Percentiles rank a stretch among this genome's conserved stretches.
Evolutionary conservation across 768 basidiomycete species (phyloP).

Genomic region (Rhizopogon salebrosus): DNA sequence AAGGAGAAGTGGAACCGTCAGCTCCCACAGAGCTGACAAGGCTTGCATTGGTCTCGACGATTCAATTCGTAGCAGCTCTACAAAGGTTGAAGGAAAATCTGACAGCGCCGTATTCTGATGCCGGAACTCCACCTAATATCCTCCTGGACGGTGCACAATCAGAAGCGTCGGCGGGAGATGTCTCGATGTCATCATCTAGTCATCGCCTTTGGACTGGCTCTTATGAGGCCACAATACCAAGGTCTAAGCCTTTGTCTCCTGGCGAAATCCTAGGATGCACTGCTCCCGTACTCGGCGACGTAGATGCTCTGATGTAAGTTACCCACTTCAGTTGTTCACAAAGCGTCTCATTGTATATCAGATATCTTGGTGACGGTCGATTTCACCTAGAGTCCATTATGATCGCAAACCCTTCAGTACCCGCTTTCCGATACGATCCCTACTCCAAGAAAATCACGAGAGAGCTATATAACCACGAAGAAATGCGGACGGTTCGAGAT

Average conservation of each 20-base stretch:
- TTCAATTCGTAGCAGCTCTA: constrained; percentile 93
- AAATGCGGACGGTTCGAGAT: constrained; percentile 76
- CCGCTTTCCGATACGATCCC: constrained; percentile 97
- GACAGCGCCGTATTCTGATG: constrained; percentile 30
- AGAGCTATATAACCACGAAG: constrained; percentile 83
- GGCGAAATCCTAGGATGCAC: constrained; percentile 98
- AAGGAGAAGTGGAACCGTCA: constrained; percentile 6
- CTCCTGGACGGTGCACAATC: constrained; percentile 10
- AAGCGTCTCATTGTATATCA: constrained; percentile 25
- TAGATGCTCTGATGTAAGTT: constrained; percentile 88
- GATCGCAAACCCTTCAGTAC: constrained; percentile 95
- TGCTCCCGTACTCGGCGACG: constrained; percentile 71
- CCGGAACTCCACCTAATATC: constrained; percentile 6
- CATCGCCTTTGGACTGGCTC: constrained; percentile 47
- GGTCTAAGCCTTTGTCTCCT: constrained; percentile 88
- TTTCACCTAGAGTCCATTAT: constrained; percentile 99
- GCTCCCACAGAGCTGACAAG: constrained; percentile 44
- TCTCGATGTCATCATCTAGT: constrained; percentile 4
- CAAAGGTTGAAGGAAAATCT: constrained; percentile 84
- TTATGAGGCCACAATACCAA: constrained; percentile 76
- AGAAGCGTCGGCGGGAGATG: not conserved
- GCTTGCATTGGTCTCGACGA: constrained; percentile 91
- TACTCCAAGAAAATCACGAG: constrained; percentile 96
- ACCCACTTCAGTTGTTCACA: not conserved
- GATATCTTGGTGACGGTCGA: constrained; percentile 95